Evolutionary conservation across 345 rosid species (phyloP).

Genomic region (Laguncularia racemosa): DNA sequence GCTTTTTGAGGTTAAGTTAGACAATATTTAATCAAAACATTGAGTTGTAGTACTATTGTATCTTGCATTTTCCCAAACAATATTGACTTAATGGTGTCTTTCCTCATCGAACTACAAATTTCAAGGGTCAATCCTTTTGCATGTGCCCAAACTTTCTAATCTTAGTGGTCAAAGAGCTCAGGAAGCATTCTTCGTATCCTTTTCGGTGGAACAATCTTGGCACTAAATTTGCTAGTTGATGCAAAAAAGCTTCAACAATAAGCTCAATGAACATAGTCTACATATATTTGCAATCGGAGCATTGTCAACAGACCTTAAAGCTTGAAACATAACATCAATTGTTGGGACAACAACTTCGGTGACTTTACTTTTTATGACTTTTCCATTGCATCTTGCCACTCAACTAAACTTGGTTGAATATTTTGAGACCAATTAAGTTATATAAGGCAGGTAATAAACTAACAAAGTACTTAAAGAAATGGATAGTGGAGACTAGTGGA

Average conservation of each 20-base stretch:
- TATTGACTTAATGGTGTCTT: conserved; percentile 92
- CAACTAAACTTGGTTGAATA: conserved; percentile 4
- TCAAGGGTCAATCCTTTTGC: conserved; percentile 96
- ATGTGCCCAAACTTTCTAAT: conserved; percentile 95
- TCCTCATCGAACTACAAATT: conserved; percentile 99
- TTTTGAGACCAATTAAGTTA: not conserved
- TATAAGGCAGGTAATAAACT: not conserved
- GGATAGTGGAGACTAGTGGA: no score
- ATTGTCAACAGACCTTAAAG: conserved; percentile 56
- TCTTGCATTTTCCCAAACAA: conserved; percentile 99
- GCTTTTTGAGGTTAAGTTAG: not conserved
- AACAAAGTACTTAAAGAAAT: not conserved
- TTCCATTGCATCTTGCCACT: conserved; percentile 86
- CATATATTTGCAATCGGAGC: not conserved
- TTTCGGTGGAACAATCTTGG: conserved; percentile 86
- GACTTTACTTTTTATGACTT: conserved; percentile 98
- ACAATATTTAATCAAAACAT: not conserved
- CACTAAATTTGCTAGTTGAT: conserved; percentile 77
- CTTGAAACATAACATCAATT: conserved; percentile 98
- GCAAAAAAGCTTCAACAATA: conserved; percentile 4
- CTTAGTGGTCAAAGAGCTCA: conserved; percentile 97
- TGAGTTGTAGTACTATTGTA: conserved; percentile 65
- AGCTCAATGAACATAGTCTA: no score
- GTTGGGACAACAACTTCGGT: conserved; percentile 99
- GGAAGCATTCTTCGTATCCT: conserved; percentile 96